Evolutionary conservation across 495 filamentous ascomycete genomes (phyloP).

Genomic region (Aspergillus kassunensis): DNA sequence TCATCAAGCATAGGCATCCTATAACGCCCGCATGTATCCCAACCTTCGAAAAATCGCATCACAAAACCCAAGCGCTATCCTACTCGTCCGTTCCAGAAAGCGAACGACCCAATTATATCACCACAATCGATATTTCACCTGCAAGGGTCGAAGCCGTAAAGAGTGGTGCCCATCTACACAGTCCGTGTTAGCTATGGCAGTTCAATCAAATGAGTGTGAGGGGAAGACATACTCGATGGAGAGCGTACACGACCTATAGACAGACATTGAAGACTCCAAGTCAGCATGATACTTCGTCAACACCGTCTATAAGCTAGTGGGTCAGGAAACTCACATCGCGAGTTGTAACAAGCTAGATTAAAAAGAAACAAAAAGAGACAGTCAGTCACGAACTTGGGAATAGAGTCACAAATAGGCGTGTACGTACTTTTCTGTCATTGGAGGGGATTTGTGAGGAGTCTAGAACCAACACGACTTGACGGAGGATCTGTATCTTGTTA

Average conservation of each 20-base stretch:
- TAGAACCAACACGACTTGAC: conserved; percentile 13
- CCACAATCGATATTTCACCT: no score
- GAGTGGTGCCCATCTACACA: conserved; percentile 16
- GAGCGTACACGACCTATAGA: conserved; percentile 59
- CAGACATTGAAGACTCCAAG: no score
- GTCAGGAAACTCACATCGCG: conserved; percentile 59
- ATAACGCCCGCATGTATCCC: no score
- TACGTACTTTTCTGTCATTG: conserved; percentile 18
- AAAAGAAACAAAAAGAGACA: background rate
- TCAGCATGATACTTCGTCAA: no score
- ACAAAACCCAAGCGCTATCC: no score
- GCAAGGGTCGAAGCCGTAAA: conserved; percentile 20
- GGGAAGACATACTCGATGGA: conserved; percentile 40
- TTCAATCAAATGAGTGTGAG: background rate
- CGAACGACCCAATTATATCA: no score
- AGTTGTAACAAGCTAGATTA: conserved; percentile 48
- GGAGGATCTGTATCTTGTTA: conserved; percentile 20
- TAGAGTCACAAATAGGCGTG: no score
- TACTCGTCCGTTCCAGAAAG: no score
- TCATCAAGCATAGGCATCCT: no score
- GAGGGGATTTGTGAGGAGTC: conserved; percentile 9
- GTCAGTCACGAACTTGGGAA: no score
- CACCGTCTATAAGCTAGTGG: no score
- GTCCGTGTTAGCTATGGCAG: background rate
- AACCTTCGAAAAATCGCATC: no score